A percentile compares a stretch with the other conserved stretches of the same genome.
These are phyloP conservation scores for Dryas drummondii DNA, from an alignment of 306 rosid species.

Conservation along the genomic window DNA sequence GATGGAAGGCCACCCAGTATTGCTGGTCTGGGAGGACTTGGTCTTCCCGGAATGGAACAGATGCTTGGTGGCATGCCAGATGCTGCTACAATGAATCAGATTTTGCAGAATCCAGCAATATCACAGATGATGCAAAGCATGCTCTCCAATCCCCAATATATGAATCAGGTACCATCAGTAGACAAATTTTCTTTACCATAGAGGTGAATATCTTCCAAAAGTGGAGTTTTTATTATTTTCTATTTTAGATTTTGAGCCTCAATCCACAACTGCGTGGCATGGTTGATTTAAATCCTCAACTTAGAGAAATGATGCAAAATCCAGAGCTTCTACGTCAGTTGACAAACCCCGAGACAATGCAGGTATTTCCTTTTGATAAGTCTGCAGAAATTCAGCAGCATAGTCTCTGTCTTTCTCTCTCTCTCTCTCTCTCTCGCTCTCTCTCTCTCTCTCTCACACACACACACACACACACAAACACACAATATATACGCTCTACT, in stretches of 20 bases:
- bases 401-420: neutral
- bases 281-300: conserved; percentile 56
- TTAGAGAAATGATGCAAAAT: conserved; percentile 66
- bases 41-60: conserved; percentile 42
- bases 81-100: conserved; percentile 41
- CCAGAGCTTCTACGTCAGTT: conserved; percentile 58
- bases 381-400: neutral
- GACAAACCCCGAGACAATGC: conserved; percentile 54
- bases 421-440: neutral
- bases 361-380: conserved; percentile 34
- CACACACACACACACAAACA: neutral
- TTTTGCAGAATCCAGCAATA: conserved; percentile 58
- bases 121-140: conserved; percentile 68
- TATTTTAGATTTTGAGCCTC: conserved; percentile 40
- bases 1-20: conserved; percentile 41
- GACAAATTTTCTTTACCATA: neutral
- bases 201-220: neutral
- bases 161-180: conserved; percentile 48
- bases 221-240: neutral
- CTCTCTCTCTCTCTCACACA: neutral
- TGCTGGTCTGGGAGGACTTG: conserved; percentile 52
- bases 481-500: neutral
- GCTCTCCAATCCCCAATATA: conserved; percentile 57
- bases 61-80: conserved; percentile 47
- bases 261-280: conserved; percentile 54